Base-by-base conservation (phyloP, 164 flowering plant genomes). In the Chimonanthus salicifolius region DNA sequence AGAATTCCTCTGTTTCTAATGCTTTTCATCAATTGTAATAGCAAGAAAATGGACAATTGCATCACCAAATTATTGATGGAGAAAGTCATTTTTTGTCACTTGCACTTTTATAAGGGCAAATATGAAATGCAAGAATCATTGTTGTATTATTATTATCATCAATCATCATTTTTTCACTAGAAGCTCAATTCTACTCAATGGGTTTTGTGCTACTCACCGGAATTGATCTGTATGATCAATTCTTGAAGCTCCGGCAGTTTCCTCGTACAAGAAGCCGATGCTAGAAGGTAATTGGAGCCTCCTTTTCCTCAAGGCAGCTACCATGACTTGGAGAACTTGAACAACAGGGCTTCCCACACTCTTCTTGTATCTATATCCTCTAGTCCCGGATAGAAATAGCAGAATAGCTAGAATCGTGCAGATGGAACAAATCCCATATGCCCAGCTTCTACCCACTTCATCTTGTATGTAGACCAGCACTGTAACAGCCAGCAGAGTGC, bases 401-500 rank as follows among this genome's bases (percentile, higher is more conserved):
- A 87, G 0, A 8, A 90, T 80, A n/a, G 96, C 96, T 0, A 82
- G 47, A 3, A 86, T 71, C 92, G 89, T 92, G 0, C 93, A 77
- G 15, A 82, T 75, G 0, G 90, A 82, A 46, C 94, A 90, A 4
- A 89, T 84, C 18, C 95, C 97, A 75, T 92, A 92, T 10, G 82
- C 98, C 92, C 82, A 83, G 74, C 87, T 86, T 72, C 98, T 77
- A n/a, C 94, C 86, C 15, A 94, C 90, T 75, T 89, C 90, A 54
- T 94, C 98, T 79, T 94, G 94, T 50, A 94, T 63, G 78, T 90
- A 94, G 6, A 94, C 98, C 10, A 94, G 92, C 6, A 94, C 89
- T 0, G 98, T 92, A 15, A 89, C 94, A 0, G 98, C 98, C 72
- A 77, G 71, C 47, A 94, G 71, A 43, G 97, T 88, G 7, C 97